phyloP scores from a whole-genome alignment of 228 moss, liverwort and hornwort genomes.

The Sphagnum magellanicum region DNA sequence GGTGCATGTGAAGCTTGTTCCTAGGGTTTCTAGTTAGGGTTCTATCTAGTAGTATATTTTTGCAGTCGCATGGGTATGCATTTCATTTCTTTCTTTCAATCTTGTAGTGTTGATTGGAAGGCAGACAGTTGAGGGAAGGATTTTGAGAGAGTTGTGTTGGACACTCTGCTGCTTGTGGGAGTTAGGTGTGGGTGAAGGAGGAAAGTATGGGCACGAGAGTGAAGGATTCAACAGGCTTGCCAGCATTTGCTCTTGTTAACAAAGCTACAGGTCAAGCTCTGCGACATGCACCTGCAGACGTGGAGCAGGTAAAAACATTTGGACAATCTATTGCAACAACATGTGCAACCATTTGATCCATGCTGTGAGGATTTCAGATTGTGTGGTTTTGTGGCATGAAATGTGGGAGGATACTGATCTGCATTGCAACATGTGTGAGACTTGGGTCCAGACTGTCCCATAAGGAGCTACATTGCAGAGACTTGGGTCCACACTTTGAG shows the following conservation, averaged over 20 bases:
- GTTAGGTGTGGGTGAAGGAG: conserved; percentile 85
- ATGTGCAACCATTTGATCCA: conserved; percentile 5
- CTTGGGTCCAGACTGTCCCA: background rate
- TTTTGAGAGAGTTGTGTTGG: no score
- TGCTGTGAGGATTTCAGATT: background rate
- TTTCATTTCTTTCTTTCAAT: no score
- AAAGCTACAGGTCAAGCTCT: conserved; percentile 59
- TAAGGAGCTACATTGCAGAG: background rate
- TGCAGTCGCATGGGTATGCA: no score
- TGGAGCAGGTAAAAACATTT: conserved; percentile 29
- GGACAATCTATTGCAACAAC: background rate
- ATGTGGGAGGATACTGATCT: background rate
- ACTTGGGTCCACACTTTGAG: background rate
- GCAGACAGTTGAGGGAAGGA: no score
- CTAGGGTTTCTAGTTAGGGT: background rate
- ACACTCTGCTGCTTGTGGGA: background rate
- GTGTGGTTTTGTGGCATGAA: background rate
- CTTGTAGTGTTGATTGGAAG: no score
- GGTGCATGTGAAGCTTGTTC: background rate
- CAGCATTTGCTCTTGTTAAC: conserved; percentile 71
- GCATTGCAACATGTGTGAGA: background rate
- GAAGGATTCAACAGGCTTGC: conserved; percentile 60
- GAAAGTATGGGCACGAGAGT: conserved; percentile 61
- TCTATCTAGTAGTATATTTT: no score
- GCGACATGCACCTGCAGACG: conserved; percentile 29